Percentiles rank a stretch among this genome's conserved stretches.
Evolutionary conservation across 2,329 filamentous ascomycete genomes (phyloP).

Genomic region (Aspergillus uvarum): DNA sequence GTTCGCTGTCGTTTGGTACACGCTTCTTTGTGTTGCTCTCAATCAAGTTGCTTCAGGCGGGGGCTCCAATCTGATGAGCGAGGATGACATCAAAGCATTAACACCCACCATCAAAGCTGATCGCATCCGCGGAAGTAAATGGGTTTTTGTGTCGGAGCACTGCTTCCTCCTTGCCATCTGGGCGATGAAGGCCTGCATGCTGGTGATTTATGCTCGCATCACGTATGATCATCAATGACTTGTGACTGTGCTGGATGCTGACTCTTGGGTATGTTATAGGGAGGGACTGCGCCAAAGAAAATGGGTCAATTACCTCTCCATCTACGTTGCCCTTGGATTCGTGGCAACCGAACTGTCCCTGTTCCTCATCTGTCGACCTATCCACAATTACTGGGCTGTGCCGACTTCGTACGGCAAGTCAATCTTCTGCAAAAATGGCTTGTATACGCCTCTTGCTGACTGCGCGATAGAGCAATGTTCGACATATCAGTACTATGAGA

Average conservation of each 20-base stretch:
- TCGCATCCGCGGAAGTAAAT: slow-evolving; percentile 57
- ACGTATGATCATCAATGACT: slow-evolving; percentile 34
- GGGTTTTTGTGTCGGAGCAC: slow-evolving; percentile 62
- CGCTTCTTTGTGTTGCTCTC: slow-evolving; percentile 54
- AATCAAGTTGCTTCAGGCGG: slow-evolving; percentile 55
- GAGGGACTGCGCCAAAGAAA: slow-evolving; percentile 37
- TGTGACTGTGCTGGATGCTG: neutral
- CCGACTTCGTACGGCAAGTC: slow-evolving; percentile 38
- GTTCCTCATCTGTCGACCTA: slow-evolving; percentile 53
- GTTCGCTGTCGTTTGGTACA: slow-evolving; percentile 56
- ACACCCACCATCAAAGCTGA: slow-evolving; percentile 47
- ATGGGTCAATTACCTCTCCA: slow-evolving; percentile 38
- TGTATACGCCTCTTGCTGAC: slow-evolving; percentile 5
- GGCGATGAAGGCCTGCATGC: slow-evolving; percentile 54
- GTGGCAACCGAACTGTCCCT: slow-evolving; percentile 51
- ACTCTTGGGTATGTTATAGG: slow-evolving; percentile 8
- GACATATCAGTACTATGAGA: slow-evolving; percentile 47
- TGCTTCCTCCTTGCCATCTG: slow-evolving; percentile 59
- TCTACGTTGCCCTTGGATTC: slow-evolving; percentile 49
- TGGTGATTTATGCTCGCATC: slow-evolving; percentile 54
- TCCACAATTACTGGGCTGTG: slow-evolving; percentile 53
- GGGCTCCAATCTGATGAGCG: slow-evolving; percentile 61
- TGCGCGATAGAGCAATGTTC: slow-evolving; percentile 40
- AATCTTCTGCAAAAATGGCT: slow-evolving; percentile 8
- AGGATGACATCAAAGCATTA: slow-evolving; percentile 45